phyloP scores from a whole-genome alignment of 2,329 filamentous ascomycete species.

The Simplicillium sp. region DNA sequence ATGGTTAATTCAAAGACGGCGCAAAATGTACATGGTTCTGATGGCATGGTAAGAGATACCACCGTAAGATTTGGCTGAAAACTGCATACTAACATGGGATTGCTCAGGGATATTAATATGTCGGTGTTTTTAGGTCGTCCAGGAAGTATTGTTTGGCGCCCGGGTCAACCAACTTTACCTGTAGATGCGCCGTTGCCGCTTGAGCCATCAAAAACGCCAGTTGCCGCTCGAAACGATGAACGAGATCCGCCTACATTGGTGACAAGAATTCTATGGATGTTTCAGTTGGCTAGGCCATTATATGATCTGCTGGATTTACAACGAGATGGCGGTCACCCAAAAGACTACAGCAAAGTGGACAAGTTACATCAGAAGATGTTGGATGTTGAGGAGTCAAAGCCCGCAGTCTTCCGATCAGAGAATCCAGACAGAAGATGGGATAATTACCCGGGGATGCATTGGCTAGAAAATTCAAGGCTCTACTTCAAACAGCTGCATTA shows the following conservation, averaged over 20 bases:
- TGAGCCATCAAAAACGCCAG: constrained; percentile 35
- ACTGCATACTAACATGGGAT: background rate
- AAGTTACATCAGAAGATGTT: constrained; percentile 40
- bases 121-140: constrained; percentile 44
- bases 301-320: constrained; percentile 46
- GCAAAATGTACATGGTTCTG: constrained; percentile 47
- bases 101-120: constrained; percentile 43
- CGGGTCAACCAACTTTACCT: constrained; percentile 37
- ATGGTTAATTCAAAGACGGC: constrained; percentile 47
- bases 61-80: background rate
- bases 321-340: constrained; percentile 43
- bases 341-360: constrained; percentile 44
- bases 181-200: constrained; percentile 42
- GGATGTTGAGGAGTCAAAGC: constrained; percentile 36
- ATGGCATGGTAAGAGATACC: constrained; percentile 22
- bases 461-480: constrained; percentile 38
- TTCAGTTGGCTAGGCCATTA: constrained; percentile 36
- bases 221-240: constrained; percentile 34
- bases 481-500: constrained; percentile 37
- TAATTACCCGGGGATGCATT: constrained; percentile 37
- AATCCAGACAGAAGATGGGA: constrained; percentile 51
- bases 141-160: constrained; percentile 42
- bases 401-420: constrained; percentile 41
- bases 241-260: constrained; percentile 46
- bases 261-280: constrained; percentile 42